Evolutionary conservation across 331 rosid genomes (phyloP).

Genomic region (Saraca asoca): DNA sequence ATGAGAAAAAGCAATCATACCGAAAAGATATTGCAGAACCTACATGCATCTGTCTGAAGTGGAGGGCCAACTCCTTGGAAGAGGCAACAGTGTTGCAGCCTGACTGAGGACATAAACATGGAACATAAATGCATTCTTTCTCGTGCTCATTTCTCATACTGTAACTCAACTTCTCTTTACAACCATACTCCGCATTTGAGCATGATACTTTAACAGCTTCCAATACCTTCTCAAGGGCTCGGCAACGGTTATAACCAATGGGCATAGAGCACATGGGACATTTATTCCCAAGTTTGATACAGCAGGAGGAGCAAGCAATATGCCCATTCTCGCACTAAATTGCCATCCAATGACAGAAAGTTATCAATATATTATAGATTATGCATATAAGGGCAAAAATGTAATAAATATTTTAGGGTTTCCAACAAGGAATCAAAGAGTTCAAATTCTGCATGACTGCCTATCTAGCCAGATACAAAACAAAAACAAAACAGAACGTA

Average conservation of each 20-base stretch:
- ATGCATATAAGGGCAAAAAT: not conserved
- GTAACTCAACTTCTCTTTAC: slow-evolving; percentile 45
- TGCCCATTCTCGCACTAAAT: slow-evolving; percentile 92
- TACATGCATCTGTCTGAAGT: slow-evolving; percentile 50
- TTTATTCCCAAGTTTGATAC: slow-evolving; percentile 51
- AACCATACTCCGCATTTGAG: slow-evolving; percentile 53
- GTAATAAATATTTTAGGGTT: not conserved
- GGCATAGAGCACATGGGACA: slow-evolving; percentile 67
- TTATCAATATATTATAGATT: slow-evolving; percentile 15
- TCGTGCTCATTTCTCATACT: slow-evolving; percentile 54
- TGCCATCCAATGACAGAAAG: slow-evolving; percentile 34
- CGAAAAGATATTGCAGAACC: slow-evolving; percentile 37
- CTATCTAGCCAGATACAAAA: not conserved
- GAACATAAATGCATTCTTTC: slow-evolving; percentile 53
- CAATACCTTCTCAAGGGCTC: slow-evolving; percentile 70
- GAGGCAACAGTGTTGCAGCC: slow-evolving; percentile 49
- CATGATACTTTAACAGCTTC: slow-evolving; percentile 68
- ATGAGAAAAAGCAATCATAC: slow-evolving; percentile 37
- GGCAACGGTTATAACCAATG: slow-evolving; percentile 71
- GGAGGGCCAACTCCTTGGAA: slow-evolving; percentile 44
- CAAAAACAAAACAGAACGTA: not conserved
- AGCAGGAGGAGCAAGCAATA: slow-evolving; percentile 69
- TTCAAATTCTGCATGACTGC: not conserved
- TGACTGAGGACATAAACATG: slow-evolving; percentile 60
- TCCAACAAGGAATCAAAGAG: not conserved